Evolutionary conservation across 2,329 filamentous ascomycete genomes (phyloP).

Genomic region (Hymenoscyphus repandus): DNA sequence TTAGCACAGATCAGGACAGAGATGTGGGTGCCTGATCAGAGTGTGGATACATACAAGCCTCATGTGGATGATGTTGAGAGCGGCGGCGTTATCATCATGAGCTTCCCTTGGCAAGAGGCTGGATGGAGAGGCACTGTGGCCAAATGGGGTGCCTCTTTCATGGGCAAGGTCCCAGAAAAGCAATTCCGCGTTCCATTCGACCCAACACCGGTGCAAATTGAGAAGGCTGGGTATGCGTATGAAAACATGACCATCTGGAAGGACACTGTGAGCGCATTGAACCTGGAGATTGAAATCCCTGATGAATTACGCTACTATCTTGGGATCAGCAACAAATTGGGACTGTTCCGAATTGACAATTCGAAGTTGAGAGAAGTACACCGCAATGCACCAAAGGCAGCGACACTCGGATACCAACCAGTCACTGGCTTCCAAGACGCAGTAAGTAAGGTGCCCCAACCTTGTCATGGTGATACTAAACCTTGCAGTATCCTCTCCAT

Average conservation of each 20-base stretch:
- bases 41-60: conserved; percentile 44
- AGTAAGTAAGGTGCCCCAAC: conserved; percentile 39
- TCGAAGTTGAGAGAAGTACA: conserved; percentile 51
- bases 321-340: conserved; percentile 60
- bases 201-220: conserved; percentile 53
- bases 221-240: conserved; percentile 51
- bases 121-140: conserved; percentile 45
- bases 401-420: conserved; percentile 57
- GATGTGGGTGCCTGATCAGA: conserved; percentile 64
- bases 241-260: conserved; percentile 63
- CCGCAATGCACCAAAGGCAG: conserved; percentile 52
- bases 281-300: conserved; percentile 54
- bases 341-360: conserved; percentile 64
- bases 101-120: conserved; percentile 55
- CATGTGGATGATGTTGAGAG: conserved; percentile 44
- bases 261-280: conserved; percentile 49
- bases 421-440: conserved; percentile 65
- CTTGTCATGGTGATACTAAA: conserved; percentile 13
- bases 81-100: conserved; percentile 58
- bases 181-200: conserved; percentile 63
- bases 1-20: conserved; percentile 66
- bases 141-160: conserved; percentile 45
- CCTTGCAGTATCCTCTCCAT: conserved; percentile 62
- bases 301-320: conserved; percentile 59
- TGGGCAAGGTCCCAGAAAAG: conserved; percentile 49